Percentiles rank a stretch among this genome's conserved stretches.
Evolutionary conservation across 2,329 filamentous ascomycete species (phyloP).

Genomic region (Talaromyces sp.): DNA sequence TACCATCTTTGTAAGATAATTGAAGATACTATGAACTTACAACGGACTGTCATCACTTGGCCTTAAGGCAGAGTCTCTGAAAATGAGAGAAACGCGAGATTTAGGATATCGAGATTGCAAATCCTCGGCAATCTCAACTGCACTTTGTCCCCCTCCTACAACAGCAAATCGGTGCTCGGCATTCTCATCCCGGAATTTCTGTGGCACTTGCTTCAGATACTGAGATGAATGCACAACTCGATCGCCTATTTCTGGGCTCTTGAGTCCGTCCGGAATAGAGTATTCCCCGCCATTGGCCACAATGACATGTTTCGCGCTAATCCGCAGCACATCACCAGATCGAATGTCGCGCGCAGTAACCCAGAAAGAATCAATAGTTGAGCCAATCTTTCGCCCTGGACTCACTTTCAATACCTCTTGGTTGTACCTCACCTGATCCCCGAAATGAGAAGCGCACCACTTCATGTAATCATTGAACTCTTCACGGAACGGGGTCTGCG

Average conservation of each 20-base stretch:
- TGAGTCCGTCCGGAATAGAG: slow-evolving; percentile 11
- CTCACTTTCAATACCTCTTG: slow-evolving; percentile 16
- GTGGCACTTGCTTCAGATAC: slow-evolving; percentile 5
- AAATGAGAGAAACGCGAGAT: slow-evolving; percentile 11
- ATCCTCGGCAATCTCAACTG: slow-evolving; percentile 16
- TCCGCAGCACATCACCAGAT: neutral
- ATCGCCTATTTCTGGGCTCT: neutral
- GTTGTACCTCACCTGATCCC: slow-evolving; percentile 8
- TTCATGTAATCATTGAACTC: slow-evolving; percentile 20
- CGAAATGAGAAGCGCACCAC: slow-evolving; percentile 17
- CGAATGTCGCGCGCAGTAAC: neutral
- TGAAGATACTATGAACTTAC: slow-evolving; percentile 1
- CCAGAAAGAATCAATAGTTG: slow-evolving; percentile 11
- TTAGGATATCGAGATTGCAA: slow-evolving; percentile 17
- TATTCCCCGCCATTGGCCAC: slow-evolving; percentile 16
- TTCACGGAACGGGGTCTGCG: slow-evolving; percentile 17
- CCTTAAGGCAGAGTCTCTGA: slow-evolving; percentile 15
- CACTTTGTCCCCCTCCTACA: slow-evolving; percentile 17
- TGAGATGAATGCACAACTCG: slow-evolving; percentile 15
- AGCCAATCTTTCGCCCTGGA: neutral
- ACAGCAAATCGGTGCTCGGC: slow-evolving; percentile 9
- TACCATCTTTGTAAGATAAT: too few species aligned
- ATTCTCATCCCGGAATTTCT: neutral
- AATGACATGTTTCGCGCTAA: slow-evolving; percentile 16
- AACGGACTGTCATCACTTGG: slow-evolving; percentile 19